Conservation (phyloP, 2,329 filamentous ascomycete species). For the Trichothecium sympodiale region DNA sequence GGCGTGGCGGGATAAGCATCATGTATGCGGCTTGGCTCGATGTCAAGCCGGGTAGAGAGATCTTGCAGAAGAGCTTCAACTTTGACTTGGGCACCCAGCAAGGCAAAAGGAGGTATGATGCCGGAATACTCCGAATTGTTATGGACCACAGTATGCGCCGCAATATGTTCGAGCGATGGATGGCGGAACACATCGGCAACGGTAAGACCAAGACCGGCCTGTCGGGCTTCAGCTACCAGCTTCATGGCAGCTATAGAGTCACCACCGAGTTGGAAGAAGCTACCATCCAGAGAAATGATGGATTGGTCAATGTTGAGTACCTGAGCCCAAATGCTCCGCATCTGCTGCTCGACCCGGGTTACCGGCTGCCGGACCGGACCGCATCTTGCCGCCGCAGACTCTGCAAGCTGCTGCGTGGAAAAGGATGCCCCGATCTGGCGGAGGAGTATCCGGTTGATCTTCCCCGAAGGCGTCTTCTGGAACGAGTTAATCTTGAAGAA, state of each 20-base stretch:
- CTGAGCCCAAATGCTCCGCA: conserved; percentile 23
- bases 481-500: not conserved
- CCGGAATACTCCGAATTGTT: no score
- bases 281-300: conserved; percentile 27
- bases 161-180: conserved; percentile 4
- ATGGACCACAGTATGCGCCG: not conserved
- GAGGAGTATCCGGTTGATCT: conserved; percentile 29
- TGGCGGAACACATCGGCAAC: conserved; percentile 13
- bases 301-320: conserved; percentile 20
- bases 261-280: conserved; percentile 37
- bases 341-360: conserved; percentile 4
- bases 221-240: conserved; percentile 22
- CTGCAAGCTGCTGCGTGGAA: conserved; percentile 21
- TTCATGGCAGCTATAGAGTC: conserved; percentile 39
- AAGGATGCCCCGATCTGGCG: conserved; percentile 24
- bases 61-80: not conserved
- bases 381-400: conserved; percentile 10
- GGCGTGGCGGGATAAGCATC: not conserved
- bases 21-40: not conserved
- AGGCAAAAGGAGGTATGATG: no score
- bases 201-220: conserved; percentile 6
- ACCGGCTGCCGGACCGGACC: not conserved
- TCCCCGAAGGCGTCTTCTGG: conserved; percentile 17
- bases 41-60: no score
- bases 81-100: no score